Evolutionary conservation across 192 early-diverging fungal species (phyloP), one percentile per base, ranked within the genome.

Genomic region (Coemansia sp.): DNA sequence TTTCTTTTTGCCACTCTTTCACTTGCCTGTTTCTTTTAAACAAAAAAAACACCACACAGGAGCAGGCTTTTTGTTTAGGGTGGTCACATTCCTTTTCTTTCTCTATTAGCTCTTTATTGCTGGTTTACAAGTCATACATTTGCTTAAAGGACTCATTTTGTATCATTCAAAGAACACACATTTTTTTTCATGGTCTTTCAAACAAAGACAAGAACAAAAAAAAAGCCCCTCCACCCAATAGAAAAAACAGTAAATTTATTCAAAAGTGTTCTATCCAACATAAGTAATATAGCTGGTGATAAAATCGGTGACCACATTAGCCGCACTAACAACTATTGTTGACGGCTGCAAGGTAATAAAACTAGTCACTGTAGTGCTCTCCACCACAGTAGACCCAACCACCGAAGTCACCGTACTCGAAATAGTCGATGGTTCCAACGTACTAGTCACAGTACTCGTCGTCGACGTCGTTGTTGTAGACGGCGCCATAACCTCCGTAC

Each of bases 361-460:
- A 7, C 38, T 67, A 22, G 60, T 52, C 9, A 64, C 38, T 9
- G 71, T 78, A 4, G 45, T 12, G 11, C 65, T 51, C 8, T 56
- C 64, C n/a, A 54, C 68, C 1, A 52, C 36, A 32, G 73, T 75
- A 17, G 36, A 51, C 0, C 45, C 63, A 33, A 37, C n/a, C 5
- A 22, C 36, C 0, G 41, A 38, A 3, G 65, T 55, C 12, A 14
- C 66, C 22, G 60, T 61, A 39, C 39, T 61, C 38, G 1, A 8
- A 9, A 61, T 38, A 5, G 60, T 61, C 14, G 58, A 38, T 0
- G 54, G 48, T 0, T 43, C 9, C 2, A 55, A 2, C 0, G 66
- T 73, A 9, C 28, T 62, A 4, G 65, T 70, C 5, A 20, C 52
- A 3, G 66, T 70, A 20, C 60, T 45, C 1, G 67, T 66, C 2